phyloP scores from a whole-genome alignment of 2,329 filamentous ascomycete species.

The Torrubiellomyces zombiae region DNA sequence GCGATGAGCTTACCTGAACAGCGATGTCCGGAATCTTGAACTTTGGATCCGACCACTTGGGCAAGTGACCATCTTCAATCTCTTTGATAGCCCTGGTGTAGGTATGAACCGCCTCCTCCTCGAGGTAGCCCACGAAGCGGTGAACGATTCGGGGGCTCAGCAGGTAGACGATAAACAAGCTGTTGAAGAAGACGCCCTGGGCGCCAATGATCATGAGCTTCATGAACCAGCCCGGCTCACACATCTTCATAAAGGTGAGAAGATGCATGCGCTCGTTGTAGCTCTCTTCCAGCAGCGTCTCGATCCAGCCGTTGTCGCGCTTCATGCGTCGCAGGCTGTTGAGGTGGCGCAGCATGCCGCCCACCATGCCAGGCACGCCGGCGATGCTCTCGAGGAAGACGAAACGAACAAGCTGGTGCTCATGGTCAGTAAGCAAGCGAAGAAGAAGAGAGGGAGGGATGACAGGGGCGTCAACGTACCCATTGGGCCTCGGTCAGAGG shows the following conservation, averaged over 20 bases:
- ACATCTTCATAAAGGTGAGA: conserved; percentile 83
- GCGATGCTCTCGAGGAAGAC: conserved; percentile 92
- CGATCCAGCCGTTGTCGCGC: conserved; percentile 93
- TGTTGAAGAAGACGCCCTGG: conserved; percentile 94
- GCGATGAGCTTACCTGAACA: conserved; percentile 29
- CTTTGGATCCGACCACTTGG: conserved; percentile 55
- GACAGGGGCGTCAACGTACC: conserved; percentile 19
- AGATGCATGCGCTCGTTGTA: conserved; percentile 93
- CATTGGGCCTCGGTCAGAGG: conserved; percentile 75
- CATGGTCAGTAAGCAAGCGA: no score
- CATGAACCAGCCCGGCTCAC: conserved; percentile 64
- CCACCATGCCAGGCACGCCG: conserved; percentile 93
- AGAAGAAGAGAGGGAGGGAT: no score
- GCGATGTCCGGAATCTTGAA: conserved; percentile 78
- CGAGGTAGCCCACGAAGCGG: conserved; percentile 89
- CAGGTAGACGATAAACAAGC: conserved; percentile 78
- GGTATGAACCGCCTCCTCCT: conserved; percentile 92
- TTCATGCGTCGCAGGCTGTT: conserved; percentile 71
- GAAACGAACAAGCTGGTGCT: conserved; percentile 62
- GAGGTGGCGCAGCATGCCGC: conserved; percentile 82
- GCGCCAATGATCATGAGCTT: conserved; percentile 78
- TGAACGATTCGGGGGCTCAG: conserved; percentile 77
- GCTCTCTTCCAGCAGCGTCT: conserved; percentile 75
- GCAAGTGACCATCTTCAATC: conserved; percentile 68
- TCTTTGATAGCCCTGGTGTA: conserved; percentile 83